Conservation (phyloP, 2,329 filamentous ascomycete species). For the Trichophyton rubrum region DNA sequence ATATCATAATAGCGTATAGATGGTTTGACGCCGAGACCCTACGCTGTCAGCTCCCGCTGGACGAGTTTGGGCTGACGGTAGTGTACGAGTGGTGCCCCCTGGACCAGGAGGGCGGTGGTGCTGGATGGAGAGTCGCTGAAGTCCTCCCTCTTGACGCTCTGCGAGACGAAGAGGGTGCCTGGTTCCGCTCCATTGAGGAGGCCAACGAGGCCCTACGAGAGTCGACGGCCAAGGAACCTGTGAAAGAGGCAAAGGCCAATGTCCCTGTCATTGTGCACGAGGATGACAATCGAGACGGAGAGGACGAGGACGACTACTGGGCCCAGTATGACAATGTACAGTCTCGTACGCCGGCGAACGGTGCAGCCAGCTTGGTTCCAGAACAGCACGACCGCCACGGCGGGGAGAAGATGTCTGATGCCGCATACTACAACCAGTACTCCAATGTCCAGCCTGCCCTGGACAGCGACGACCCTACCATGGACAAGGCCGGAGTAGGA, state of each 20-base stretch:
- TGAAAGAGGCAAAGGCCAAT: conserved; percentile 18
- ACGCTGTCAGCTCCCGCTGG: conserved; percentile 41
- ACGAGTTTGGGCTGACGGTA: conserved; percentile 43
- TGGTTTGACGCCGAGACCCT: conserved; percentile 51
- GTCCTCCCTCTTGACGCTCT: conserved; percentile 40
- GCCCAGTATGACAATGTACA: conserved; percentile 49
- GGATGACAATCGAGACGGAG: conserved; percentile 32
- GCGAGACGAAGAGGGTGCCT: conserved; percentile 39
- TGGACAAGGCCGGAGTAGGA: conserved; percentile 36
- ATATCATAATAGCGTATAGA: conserved; percentile 44
- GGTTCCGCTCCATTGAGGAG: conserved; percentile 43
- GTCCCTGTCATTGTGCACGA: conserved; percentile 12
- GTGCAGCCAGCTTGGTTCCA: conserved; percentile 13
- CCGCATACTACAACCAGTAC: conserved; percentile 50
- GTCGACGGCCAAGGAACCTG: conserved; percentile 26
- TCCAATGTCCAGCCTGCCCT: conserved; percentile 52
- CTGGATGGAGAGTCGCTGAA: conserved; percentile 49
- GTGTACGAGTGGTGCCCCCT: conserved; percentile 50
- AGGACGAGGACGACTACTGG: conserved; percentile 54
- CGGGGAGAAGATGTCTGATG: conserved; percentile 36
- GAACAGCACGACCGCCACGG: conserved; percentile 12
- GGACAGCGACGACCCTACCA: conserved; percentile 50
- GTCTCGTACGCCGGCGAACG: conserved; percentile 36
- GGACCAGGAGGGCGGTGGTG: conserved; percentile 40
- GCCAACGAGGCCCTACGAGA: conserved; percentile 39